Conservation (phyloP, 768 basidiomycete species). For the Xanthoconium stramineum region DNA sequence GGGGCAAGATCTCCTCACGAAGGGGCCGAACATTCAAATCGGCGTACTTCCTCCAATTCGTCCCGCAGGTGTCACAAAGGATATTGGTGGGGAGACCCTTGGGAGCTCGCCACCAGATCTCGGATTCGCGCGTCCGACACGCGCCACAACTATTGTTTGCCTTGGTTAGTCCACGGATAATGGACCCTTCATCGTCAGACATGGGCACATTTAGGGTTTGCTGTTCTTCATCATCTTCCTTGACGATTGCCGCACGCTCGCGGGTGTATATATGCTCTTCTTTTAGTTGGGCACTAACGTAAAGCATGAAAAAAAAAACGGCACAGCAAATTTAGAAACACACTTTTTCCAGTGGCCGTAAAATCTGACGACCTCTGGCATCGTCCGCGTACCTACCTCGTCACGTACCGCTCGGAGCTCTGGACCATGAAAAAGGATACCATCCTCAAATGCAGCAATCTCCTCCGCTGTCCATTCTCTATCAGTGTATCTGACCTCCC, state of each 20-base stretch:
- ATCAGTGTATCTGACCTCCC: slow-evolving; percentile 65
- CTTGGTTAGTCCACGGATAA: slow-evolving; percentile 55
- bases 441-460: slow-evolving; percentile 71
- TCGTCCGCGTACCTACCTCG: slow-evolving; percentile 64
- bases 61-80: slow-evolving; percentile 83
- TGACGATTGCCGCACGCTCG: slow-evolving; percentile 32
- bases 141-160: slow-evolving; percentile 69
- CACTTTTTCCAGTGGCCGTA: slow-evolving; percentile 89
- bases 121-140: slow-evolving; percentile 78
- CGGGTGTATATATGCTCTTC: slow-evolving; percentile 62
- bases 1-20: slow-evolving; percentile 59
- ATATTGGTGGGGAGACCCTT: slow-evolving; percentile 75
- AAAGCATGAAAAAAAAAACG: slow-evolving; percentile 8
- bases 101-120: slow-evolving; percentile 89
- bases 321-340: slow-evolving; percentile 9
- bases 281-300: slow-evolving; percentile 56
- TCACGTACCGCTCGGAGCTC: slow-evolving; percentile 78
- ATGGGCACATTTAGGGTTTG: slow-evolving; percentile 30
- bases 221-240: slow-evolving; percentile 25
- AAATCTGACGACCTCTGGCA: slow-evolving; percentile 78
- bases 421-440: slow-evolving; percentile 66
- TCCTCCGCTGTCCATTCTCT: slow-evolving; percentile 70
- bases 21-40: slow-evolving; percentile 75
- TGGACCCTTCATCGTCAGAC: slow-evolving; percentile 74
- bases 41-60: slow-evolving; percentile 91